A percentile compares a stretch with the other conserved stretches of the same genome.
phyloP scores from a whole-genome alignment of 768 basidiomycete species.

The Kwoniella dendrophila region DNA sequence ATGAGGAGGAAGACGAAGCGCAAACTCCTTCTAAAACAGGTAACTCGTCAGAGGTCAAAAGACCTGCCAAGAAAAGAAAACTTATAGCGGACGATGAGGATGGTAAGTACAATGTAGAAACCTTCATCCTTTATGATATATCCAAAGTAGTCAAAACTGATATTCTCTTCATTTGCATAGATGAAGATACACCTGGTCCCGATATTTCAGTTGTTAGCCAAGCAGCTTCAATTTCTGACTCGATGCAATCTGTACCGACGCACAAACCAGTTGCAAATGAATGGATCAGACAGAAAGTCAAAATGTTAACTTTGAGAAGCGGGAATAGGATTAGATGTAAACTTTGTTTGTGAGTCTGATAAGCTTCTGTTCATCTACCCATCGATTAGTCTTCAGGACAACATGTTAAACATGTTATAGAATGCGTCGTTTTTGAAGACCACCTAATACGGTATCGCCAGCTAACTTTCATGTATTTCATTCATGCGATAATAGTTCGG shows the following conservation, averaged over 20 bases:
- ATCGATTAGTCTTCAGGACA: too few species aligned
- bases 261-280: not conserved
- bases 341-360: constrained; percentile 16
- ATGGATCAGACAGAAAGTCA: constrained; percentile 6
- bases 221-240: not conserved
- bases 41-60: not conserved
- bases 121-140: not conserved
- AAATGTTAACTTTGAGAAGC: not conserved
- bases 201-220: not conserved
- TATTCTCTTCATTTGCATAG: not conserved
- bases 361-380: not conserved
- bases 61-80: constrained; percentile 2
- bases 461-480: not conserved
- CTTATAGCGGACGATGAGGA: not conserved
- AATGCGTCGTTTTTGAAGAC: not conserved
- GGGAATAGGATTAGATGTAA: constrained; percentile 9
- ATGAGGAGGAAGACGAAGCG: constrained; percentile 11
- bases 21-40: not conserved
- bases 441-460: not conserved
- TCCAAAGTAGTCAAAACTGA: not conserved
- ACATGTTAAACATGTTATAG: too few species aligned
- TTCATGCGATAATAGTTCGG: not conserved
- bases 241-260: not conserved
- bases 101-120: not conserved
- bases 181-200: not conserved